These are phyloP conservation scores for Aspergillus arachidicola DNA, from an alignment of 2,329 filamentous ascomycete species.

Conservation along the genomic window DNA sequence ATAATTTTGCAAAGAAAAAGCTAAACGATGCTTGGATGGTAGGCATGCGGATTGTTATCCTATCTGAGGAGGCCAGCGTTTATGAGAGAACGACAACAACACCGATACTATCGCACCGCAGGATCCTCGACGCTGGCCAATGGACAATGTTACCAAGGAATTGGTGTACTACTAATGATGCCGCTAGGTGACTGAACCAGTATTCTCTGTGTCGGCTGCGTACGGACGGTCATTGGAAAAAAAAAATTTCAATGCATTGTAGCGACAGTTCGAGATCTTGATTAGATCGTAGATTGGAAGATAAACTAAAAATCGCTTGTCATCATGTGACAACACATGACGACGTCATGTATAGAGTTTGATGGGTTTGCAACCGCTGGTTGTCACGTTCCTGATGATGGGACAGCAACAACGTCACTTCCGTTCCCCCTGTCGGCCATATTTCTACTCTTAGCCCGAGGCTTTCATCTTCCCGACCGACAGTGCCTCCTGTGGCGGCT, in stretches of 20 bases:
- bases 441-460: slow-evolving; percentile 4
- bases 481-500: slow-evolving; percentile 1
- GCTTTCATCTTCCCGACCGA: background rate
- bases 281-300: background rate
- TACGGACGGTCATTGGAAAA: background rate
- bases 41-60: background rate
- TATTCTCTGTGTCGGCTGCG: background rate
- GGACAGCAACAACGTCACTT: slow-evolving; percentile 7
- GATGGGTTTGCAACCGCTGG: slow-evolving; percentile 16
- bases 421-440: slow-evolving; percentile 1
- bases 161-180: background rate
- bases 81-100: background rate
- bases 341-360: slow-evolving; percentile 12
- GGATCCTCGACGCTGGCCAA: background rate
- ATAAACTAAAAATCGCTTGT: background rate
- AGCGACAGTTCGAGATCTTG: background rate
- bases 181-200: background rate
- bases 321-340: slow-evolving; percentile 10
- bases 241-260: background rate
- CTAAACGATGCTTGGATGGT: background rate
- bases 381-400: slow-evolving; percentile 11
- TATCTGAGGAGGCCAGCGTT: background rate
- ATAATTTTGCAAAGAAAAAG: background rate
- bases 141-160: background rate
- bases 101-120: background rate